phyloP scores from a whole-genome alignment of 257 asterid genomes.

The Nicotiana otophora region DNA sequence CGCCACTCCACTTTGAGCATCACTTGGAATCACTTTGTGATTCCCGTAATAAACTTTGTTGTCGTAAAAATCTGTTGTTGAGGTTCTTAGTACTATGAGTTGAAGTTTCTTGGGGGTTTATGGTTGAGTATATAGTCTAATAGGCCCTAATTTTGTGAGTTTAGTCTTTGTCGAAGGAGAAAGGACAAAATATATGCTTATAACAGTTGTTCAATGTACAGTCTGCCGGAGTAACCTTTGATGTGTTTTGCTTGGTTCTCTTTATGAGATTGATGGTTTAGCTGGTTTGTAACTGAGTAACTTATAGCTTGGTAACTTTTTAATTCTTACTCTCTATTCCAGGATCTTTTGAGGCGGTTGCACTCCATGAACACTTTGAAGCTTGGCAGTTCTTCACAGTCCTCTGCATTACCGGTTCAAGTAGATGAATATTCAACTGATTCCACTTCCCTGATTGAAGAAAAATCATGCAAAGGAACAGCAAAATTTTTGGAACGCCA shows the following conservation, averaged over 20 bases:
- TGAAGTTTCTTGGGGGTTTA: background rate
- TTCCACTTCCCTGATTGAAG: slow-evolving; percentile 27
- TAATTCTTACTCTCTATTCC: slow-evolving; percentile 6
- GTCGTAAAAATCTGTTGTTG: background rate
- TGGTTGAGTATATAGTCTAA: background rate
- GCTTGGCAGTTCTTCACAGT: slow-evolving; percentile 42
- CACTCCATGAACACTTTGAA: slow-evolving; percentile 43
- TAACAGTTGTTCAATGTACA: background rate
- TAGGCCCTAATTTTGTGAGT: background rate
- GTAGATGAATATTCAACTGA: slow-evolving; percentile 24
- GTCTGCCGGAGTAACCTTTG: background rate
- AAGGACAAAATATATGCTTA: background rate
- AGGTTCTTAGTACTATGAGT: background rate
- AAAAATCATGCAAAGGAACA: slow-evolving; percentile 23
- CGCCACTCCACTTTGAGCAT: background rate
- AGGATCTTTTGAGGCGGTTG: slow-evolving; percentile 80
- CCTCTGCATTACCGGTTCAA: slow-evolving; percentile 32
- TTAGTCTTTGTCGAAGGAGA: background rate
- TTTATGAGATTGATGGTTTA: background rate
- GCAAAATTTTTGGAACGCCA: slow-evolving; percentile 29
- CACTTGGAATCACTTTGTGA: background rate
- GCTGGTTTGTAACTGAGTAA: background rate
- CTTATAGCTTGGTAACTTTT: background rate
- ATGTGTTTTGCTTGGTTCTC: background rate
- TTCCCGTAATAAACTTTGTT: background rate